These are phyloP conservation scores for Boletus rubroflammeus DNA, from an alignment of 768 basidiomycete genomes.

Conservation along the genomic window DNA sequence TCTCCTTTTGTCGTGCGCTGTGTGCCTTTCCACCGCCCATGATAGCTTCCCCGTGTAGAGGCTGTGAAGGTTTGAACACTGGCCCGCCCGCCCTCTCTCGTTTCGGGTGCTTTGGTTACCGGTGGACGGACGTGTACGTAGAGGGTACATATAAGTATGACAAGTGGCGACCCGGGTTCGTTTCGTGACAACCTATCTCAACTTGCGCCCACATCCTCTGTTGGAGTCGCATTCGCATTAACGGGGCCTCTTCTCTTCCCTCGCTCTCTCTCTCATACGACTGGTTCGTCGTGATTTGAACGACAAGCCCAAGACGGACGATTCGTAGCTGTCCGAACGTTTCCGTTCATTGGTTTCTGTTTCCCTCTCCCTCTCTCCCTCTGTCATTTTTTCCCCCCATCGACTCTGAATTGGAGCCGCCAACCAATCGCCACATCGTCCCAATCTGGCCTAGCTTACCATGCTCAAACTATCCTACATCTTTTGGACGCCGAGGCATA, in stretches of 20 bases:
- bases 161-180: not conserved
- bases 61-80: conserved; percentile 6
- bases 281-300: not conserved
- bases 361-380: not conserved
- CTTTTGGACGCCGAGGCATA: conserved; percentile 48
- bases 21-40: not conserved
- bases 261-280: not conserved
- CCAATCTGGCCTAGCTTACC: not conserved
- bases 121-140: conserved; percentile 10
- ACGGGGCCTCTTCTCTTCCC: not conserved
- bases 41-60: not conserved
- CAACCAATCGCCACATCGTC: not conserved
- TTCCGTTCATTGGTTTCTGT: too few relatives aligned
- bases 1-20: conserved; percentile 3
- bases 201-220: conserved; percentile 4
- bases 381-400: not conserved
- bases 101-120: conserved; percentile 21
- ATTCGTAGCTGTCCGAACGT: not conserved
- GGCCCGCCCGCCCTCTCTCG: not conserved
- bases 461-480: conserved; percentile 50
- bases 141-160: not conserved
- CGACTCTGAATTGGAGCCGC: not conserved
- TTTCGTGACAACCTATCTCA: conserved; percentile 1
- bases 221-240: not conserved
- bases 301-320: not conserved